A percentile compares a stretch with the other conserved stretches of the same genome.
These are phyloP conservation scores for Agarophyton chilense DNA, from an alignment of 23 red algal species.

Conservation along the genomic window DNA sequence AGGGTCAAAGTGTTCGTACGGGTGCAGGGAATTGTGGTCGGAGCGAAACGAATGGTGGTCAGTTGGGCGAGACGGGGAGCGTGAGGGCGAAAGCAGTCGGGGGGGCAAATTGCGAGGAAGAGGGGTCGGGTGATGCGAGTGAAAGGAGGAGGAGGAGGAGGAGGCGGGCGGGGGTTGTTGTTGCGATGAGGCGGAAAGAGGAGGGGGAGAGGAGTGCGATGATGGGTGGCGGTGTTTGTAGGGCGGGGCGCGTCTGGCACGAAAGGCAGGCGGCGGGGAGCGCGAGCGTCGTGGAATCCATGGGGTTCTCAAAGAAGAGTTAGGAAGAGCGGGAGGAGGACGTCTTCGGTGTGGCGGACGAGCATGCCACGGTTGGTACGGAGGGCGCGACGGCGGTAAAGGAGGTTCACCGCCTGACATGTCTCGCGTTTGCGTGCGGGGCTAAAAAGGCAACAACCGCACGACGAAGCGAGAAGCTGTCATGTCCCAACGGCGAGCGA, in stretches of 20 bases:
- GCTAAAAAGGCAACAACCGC: background rate
- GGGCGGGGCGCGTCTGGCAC: background rate
- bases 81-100: conserved; percentile 20
- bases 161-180: too few relatives aligned
- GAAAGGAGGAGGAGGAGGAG: background rate
- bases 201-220: background rate
- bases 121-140: conserved; percentile 3
- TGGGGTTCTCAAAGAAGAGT: background rate
- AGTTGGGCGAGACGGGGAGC: background rate
- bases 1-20: conserved; percentile 6
- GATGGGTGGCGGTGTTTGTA: conserved; percentile 33
- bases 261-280: background rate
- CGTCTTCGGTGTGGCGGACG: conserved; percentile 6
- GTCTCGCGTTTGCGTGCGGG: background rate
- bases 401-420: conserved; percentile 53
- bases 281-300: background rate
- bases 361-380: conserved; percentile 18
- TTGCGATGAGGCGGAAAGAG: background rate
- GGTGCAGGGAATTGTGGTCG: conserved; percentile 6
- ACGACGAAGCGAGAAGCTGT: background rate
- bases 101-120: conserved; percentile 5
- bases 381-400: conserved; percentile 12
- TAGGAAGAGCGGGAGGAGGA: background rate
- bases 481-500: conserved; percentile 12
- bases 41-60: conserved; percentile 18